Conservation (phyloP, 2,329 filamentous ascomycete genomes). For the Claviceps quebecensis region DNA sequence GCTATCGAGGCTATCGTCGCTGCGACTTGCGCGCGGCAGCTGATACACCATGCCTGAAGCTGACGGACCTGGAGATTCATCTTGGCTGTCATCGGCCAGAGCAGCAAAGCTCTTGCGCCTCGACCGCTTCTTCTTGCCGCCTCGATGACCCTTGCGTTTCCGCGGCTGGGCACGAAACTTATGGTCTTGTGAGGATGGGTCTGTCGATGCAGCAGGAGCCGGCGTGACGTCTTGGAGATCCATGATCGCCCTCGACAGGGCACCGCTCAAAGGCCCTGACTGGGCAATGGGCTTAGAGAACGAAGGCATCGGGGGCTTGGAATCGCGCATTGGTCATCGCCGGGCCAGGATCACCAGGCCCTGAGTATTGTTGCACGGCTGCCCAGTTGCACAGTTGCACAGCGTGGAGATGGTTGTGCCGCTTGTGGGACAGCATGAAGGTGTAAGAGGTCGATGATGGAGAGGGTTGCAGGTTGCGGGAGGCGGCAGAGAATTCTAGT, state of each 20-base stretch:
- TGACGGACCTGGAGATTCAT: conserved; percentile 20
- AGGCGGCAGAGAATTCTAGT: not conserved
- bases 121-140: conserved; percentile 62
- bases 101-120: conserved; percentile 71
- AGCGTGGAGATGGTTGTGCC: not conserved
- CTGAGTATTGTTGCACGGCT: not conserved
- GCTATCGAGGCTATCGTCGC: conserved; percentile 79
- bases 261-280: conserved; percentile 15
- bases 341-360: not conserved
- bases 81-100: conserved; percentile 39
- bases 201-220: conserved; percentile 5
- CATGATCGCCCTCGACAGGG: conserved; percentile 5
- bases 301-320: not conserved
- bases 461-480: not conserved
- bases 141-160: conserved; percentile 59
- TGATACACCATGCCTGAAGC: conserved; percentile 37
- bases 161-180: conserved; percentile 22
- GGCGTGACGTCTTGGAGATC: conserved; percentile 4
- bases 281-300: conserved; percentile 19
- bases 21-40: conserved; percentile 44
- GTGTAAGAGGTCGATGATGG: not conserved
- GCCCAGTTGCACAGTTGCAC: not conserved
- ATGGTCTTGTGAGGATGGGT: conserved; percentile 4
- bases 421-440: not conserved
- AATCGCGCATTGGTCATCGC: not conserved